phyloP scores from a whole-genome alignment of 2,329 filamentous ascomycete species.

The Rhinocladiella similis region DNA sequence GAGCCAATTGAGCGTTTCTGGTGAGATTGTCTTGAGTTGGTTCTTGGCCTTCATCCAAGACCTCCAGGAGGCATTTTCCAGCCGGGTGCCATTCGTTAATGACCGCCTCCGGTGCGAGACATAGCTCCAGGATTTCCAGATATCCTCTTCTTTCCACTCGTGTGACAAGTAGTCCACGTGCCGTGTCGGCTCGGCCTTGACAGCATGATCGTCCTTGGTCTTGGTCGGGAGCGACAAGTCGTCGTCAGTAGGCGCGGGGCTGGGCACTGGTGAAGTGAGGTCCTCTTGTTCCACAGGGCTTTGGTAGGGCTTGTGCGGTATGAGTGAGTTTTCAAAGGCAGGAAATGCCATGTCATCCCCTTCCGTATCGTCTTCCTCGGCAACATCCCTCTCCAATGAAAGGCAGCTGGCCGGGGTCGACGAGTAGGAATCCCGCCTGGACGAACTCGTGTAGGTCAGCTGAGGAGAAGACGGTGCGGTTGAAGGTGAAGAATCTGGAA shows the following conservation, averaged over 20 bases:
- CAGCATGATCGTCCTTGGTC: conserved; percentile 76
- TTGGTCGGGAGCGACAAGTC: conserved; percentile 59
- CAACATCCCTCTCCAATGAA: conserved; percentile 34
- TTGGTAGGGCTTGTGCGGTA: conserved; percentile 1
- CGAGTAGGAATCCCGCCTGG: conserved; percentile 36
- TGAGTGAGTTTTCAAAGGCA: conserved; percentile 37
- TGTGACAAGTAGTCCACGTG: conserved; percentile 97
- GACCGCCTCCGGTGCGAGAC: conserved; percentile 77
- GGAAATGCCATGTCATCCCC: conserved; percentile 45
- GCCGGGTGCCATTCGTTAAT: conserved; percentile 75
- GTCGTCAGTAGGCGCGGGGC: conserved; percentile 51
- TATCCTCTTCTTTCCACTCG: conserved; percentile 91
- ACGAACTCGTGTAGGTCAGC: conserved; percentile 33
- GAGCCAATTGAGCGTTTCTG: conserved; percentile 92
- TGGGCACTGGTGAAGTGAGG: conserved; percentile 34
- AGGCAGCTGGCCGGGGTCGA: conserved; percentile 41
- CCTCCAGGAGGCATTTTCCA: conserved; percentile 97
- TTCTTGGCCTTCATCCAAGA: conserved; percentile 95
- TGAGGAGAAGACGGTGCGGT: conserved; percentile 41
- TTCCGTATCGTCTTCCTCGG: conserved; percentile 32
- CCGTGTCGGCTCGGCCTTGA: conserved; percentile 72
- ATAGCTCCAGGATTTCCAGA: conserved; percentile 96
- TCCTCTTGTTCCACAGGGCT: conserved; percentile 37
- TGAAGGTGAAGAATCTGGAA: conserved; percentile 37
- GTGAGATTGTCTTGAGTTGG: conserved; percentile 80